phyloP scores from a whole-genome alignment of 495 filamentous ascomycete genomes.

The Xylaria flabelliformis region DNA sequence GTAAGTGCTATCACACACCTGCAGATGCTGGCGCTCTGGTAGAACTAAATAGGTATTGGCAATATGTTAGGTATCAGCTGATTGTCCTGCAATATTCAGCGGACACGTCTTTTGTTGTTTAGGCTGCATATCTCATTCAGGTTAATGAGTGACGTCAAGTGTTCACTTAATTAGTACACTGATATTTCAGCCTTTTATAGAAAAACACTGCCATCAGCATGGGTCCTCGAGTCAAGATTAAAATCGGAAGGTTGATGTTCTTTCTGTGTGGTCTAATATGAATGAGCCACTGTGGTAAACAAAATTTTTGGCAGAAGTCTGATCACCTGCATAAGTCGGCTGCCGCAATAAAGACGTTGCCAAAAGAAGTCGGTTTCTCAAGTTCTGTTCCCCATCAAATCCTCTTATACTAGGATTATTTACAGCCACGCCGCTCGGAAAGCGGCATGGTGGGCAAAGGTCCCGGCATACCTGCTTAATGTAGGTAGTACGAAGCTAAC shows the following conservation, averaged over 20 bases:
- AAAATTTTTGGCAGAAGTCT: background rate
- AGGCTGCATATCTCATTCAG: background rate
- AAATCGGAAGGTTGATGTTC: background rate
- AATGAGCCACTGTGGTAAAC: background rate
- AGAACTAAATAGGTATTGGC: background rate
- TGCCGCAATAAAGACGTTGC: slow-evolving; percentile 6
- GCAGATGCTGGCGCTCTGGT: background rate
- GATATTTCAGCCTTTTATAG: background rate
- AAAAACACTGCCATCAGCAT: background rate
- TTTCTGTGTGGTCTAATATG: background rate
- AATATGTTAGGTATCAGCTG: slow-evolving; percentile 9
- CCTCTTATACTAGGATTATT: background rate
- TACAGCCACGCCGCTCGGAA: slow-evolving; percentile 13
- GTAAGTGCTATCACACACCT: background rate
- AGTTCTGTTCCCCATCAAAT: slow-evolving; percentile 1
- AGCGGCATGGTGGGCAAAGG: slow-evolving; percentile 3
- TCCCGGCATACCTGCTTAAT: background rate
- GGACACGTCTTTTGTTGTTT: slow-evolving; percentile 13
- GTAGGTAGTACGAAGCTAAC: slow-evolving; percentile 9
- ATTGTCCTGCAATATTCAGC: background rate
- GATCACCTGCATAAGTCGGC: slow-evolving; percentile 22
- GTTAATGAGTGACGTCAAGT: background rate
- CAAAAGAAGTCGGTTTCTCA: background rate
- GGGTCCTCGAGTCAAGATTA: background rate
- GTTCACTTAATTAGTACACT: background rate